Evolutionary conservation across 192 early-diverging fungal species (phyloP).

Genomic region (Linnemannia zychae): DNA sequence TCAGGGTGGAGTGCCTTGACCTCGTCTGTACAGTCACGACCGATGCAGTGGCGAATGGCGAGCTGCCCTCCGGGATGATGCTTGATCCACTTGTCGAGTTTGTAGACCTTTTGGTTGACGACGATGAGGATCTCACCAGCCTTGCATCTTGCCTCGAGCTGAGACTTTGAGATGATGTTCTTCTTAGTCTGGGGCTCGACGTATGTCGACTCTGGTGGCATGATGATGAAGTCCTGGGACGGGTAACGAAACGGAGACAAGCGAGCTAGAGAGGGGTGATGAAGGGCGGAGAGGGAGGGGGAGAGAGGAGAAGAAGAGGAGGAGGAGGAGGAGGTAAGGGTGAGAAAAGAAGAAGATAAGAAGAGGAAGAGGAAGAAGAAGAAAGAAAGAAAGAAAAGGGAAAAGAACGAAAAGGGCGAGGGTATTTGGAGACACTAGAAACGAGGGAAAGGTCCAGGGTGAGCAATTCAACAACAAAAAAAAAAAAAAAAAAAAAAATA

Average conservation of each 20-base stretch:
- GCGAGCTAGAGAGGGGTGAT: not conserved
- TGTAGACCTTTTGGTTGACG: conserved; percentile 89
- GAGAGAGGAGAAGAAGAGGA: not conserved
- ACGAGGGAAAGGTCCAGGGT: not conserved
- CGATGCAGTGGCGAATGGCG: conserved; percentile 89
- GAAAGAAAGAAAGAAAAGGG: not conserved
- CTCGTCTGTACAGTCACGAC: conserved; percentile 93
- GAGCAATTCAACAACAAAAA: no score
- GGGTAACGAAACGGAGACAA: not conserved
- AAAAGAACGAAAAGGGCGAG: not conserved
- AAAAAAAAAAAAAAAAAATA: not conserved
- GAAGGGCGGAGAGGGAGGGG: not conserved
- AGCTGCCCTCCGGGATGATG: conserved; percentile 94
- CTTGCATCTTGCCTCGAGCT: conserved; percentile 53
- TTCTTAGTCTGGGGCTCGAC: conserved; percentile 45
- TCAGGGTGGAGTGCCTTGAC: conserved; percentile 88
- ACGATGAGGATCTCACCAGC: conserved; percentile 88
- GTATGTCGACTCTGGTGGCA: conserved; percentile 56
- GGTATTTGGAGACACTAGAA: no score
- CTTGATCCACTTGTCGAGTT: conserved; percentile 83
- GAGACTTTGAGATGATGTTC: conserved; percentile 40
- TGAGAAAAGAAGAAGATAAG: not conserved
- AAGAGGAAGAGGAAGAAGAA: not conserved
- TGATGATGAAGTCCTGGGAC: conserved; percentile 6
- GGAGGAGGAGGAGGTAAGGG: not conserved